phyloP scores from a whole-genome alignment of 2,329 filamentous ascomycete genomes.

The Claviceps africana region DNA sequence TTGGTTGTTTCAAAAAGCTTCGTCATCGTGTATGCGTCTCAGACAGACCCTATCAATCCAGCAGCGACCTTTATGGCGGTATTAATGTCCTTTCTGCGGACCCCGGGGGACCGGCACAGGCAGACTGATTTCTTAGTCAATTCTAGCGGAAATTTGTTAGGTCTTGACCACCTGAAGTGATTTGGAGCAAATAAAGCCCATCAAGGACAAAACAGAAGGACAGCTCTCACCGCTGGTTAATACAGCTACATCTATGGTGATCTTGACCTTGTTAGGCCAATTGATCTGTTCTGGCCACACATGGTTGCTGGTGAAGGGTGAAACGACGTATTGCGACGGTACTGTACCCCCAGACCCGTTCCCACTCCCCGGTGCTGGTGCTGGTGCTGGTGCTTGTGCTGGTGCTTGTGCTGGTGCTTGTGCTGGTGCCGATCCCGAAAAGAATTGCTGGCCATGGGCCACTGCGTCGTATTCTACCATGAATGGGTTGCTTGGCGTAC shows the following conservation, averaged over 20 bases:
- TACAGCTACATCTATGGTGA: conserved; percentile 21
- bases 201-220: neutral
- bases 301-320: neutral
- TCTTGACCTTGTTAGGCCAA: conserved; percentile 16
- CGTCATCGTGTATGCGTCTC: neutral
- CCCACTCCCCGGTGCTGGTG: neutral
- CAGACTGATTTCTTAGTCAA: conserved; percentile 22
- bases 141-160: conserved; percentile 15
- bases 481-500: neutral
- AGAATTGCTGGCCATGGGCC: neutral
- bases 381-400: neutral
- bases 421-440: neutral
- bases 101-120: conserved; percentile 24
- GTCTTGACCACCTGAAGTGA: neutral
- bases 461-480: neutral
- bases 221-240: conserved; percentile 19
- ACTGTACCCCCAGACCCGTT: neutral
- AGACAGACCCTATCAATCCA: conserved; percentile 5
- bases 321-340: conserved; percentile 2
- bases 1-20: too few relatives aligned
- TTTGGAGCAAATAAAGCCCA: neutral
- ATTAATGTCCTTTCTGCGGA: conserved; percentile 25
- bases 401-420: neutral
- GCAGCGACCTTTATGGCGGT: conserved; percentile 17
- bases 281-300: conserved; percentile 7